phyloP scores from a whole-genome alignment of 1,284 basidiomycete species.

The Acaromyces ingoldii region DNA sequence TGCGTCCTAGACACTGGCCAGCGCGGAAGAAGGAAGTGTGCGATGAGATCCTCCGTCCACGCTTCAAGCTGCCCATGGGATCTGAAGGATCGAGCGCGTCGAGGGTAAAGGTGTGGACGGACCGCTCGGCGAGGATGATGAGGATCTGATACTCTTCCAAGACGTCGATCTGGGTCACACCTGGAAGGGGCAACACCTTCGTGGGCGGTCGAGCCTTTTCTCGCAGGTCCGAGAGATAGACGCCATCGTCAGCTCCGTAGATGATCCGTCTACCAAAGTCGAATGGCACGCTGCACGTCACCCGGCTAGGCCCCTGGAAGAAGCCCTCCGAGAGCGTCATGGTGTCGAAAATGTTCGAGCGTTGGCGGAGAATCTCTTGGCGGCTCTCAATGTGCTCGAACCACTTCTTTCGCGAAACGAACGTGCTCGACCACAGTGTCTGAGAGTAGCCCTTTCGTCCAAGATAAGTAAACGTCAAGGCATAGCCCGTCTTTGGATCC shows the following conservation, averaged over 20 bases:
- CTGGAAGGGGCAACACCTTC: constrained; percentile 80
- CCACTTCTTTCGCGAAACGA: constrained; percentile 86
- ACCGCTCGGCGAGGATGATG: constrained; percentile 81
- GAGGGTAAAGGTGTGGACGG: constrained; percentile 92
- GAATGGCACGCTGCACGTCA: constrained; percentile 92
- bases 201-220: constrained; percentile 67
- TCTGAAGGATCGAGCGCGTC: constrained; percentile 87
- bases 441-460: constrained; percentile 89
- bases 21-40: constrained; percentile 98
- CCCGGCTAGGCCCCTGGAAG: constrained; percentile 69
- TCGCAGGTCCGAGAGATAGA: constrained; percentile 84
- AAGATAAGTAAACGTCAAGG: constrained; percentile 87
- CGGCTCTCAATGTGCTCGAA: constrained; percentile 85
- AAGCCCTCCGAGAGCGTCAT: constrained; percentile 79
- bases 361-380: constrained; percentile 76
- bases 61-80: constrained; percentile 81
- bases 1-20: constrained; percentile 83
- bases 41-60: constrained; percentile 88
- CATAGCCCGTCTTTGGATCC: constrained; percentile 80
- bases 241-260: constrained; percentile 93
- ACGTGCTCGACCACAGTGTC: constrained; percentile 85
- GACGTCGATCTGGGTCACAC: constrained; percentile 92
- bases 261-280: constrained; percentile 79
- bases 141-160: constrained; percentile 93
- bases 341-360: constrained; percentile 82